A percentile compares a stretch with the other conserved stretches of the same genome.
Evolutionary conservation across 352 stramenopile genomes (phyloP).

Genomic region (Phytophthora pisi): DNA sequence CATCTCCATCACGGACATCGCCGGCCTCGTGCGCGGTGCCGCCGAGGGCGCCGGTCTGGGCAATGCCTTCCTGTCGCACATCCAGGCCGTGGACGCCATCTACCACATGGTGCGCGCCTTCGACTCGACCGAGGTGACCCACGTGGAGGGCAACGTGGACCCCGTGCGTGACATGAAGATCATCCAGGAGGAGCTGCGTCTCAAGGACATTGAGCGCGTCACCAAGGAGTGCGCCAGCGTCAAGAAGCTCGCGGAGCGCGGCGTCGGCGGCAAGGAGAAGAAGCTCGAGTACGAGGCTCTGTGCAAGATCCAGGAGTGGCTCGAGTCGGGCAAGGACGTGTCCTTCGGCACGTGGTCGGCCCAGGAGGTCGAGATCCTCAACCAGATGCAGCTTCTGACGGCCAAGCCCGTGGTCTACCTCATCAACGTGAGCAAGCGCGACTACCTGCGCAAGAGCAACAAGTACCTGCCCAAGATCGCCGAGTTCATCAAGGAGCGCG

Average conservation of each 20-base stretch:
- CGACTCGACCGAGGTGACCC: slow-evolving; percentile 97
- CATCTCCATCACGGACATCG: slow-evolving; percentile 99
- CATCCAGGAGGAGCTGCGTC: slow-evolving; percentile 97
- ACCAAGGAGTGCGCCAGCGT: slow-evolving; percentile 75
- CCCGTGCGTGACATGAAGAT: slow-evolving; percentile 99
- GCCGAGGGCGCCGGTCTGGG: slow-evolving; percentile 98
- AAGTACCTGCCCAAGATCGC: slow-evolving; percentile 98
- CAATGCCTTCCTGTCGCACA: slow-evolving; percentile 99
- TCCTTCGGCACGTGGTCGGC: slow-evolving; percentile 91
- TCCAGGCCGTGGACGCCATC: slow-evolving; percentile 98
- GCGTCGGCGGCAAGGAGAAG: slow-evolving; percentile 94
- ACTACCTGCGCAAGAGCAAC: slow-evolving; percentile 98
- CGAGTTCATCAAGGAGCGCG: slow-evolving; percentile 96
- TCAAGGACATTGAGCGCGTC: slow-evolving; percentile 97
- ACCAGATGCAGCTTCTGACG: slow-evolving; percentile 92
- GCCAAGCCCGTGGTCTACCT: slow-evolving; percentile 98
- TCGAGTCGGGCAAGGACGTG: slow-evolving; percentile 90
- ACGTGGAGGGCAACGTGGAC: slow-evolving; percentile 99
- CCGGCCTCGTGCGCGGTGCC: slow-evolving; percentile 97
- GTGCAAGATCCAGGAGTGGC: slow-evolving; percentile 80
- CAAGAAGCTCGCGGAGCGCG: slow-evolving; percentile 90
- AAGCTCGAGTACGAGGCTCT: slow-evolving; percentile 94
- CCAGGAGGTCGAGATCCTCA: slow-evolving; percentile 91
- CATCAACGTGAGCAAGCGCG: slow-evolving; percentile 99
- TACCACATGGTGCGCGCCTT: slow-evolving; percentile 98